Percentiles rank a stretch among this genome's conserved stretches.
phyloP scores from a whole-genome alignment of 2,329 filamentous ascomycete species.

The Bipolaris zeicola region DNA sequence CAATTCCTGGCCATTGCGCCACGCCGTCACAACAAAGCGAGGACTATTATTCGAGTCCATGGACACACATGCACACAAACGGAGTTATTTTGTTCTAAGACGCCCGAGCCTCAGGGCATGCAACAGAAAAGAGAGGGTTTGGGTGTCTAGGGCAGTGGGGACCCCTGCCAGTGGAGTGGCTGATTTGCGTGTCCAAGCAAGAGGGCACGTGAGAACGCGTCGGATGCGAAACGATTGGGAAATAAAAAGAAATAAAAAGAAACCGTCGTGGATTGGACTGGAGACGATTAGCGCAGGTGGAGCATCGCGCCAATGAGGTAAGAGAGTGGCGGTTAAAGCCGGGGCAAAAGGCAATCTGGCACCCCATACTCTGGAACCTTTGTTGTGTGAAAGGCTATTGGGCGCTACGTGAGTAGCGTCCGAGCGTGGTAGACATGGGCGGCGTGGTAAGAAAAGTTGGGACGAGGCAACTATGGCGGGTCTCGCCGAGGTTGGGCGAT shows the following conservation, averaged over 20 bases:
- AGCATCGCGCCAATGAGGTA: conserved; percentile 4
- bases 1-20: conserved; percentile 70
- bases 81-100: not conserved
- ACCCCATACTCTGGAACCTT: conserved; percentile 16
- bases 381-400: conserved; percentile 10
- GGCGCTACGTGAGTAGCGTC: conserved; percentile 12
- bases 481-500: conserved; percentile 14
- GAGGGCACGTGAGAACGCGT: conserved; percentile 13
- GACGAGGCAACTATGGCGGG: conserved; percentile 13
- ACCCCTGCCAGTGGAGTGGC: no score
- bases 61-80: not conserved
- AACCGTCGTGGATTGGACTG: not conserved
- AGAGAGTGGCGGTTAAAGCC: not conserved
- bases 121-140: not conserved
- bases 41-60: conserved; percentile 17
- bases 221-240: not conserved
- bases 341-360: not conserved
- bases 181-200: no score
- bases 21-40: conserved; percentile 43
- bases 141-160: no score
- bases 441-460: not conserved
- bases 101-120: conserved; percentile 1
- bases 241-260: not conserved
- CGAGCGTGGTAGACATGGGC: not conserved
- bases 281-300: not conserved